phyloP scores from a whole-genome alignment of 306 rosid species.

The Mimosa pudica region DNA sequence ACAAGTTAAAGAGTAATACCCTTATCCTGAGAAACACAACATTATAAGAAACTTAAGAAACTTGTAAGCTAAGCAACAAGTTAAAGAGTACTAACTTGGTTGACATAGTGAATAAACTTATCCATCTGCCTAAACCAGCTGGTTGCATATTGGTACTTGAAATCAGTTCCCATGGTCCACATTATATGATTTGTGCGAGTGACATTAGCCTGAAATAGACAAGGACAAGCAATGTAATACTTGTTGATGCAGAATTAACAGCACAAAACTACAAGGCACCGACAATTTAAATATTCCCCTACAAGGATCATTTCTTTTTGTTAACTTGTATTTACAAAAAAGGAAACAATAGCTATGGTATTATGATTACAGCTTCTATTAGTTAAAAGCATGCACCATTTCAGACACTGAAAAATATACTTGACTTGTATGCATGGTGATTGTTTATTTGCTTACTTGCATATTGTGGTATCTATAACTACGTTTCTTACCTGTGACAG shows the following conservation, averaged over 20 bases:
- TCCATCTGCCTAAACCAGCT: slow-evolving; percentile 93
- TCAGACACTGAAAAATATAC: slow-evolving; percentile 10
- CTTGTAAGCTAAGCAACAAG: slow-evolving; percentile 9
- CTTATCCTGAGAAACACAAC: slow-evolving; percentile 8
- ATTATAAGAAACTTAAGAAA: slow-evolving; percentile 33
- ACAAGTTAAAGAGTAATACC: slow-evolving; percentile 23
- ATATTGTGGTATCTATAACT: not conserved
- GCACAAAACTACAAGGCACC: slow-evolving; percentile 3
- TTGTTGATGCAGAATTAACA: slow-evolving; percentile 14
- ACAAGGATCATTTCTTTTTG: slow-evolving; percentile 7
- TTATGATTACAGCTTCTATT: not conserved
- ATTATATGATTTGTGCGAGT: slow-evolving; percentile 93
- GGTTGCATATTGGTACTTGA: slow-evolving; percentile 86
- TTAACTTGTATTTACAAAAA: not conserved
- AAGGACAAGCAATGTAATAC: slow-evolving; percentile 32
- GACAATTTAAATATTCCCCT: slow-evolving; percentile 16
- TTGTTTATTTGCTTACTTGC: not conserved
- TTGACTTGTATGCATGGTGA: not conserved
- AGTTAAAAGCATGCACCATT: not conserved
- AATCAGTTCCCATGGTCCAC: slow-evolving; percentile 99
- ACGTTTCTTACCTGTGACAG: slow-evolving; percentile 52
- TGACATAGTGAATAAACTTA: slow-evolving; percentile 92
- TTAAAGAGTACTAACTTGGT: slow-evolving; percentile 55
- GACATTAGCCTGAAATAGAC: slow-evolving; percentile 78
- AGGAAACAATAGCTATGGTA: not conserved